Base-by-base conservation (phyloP, 768 basidiomycete genomes). In the Russula sp. region DNA sequence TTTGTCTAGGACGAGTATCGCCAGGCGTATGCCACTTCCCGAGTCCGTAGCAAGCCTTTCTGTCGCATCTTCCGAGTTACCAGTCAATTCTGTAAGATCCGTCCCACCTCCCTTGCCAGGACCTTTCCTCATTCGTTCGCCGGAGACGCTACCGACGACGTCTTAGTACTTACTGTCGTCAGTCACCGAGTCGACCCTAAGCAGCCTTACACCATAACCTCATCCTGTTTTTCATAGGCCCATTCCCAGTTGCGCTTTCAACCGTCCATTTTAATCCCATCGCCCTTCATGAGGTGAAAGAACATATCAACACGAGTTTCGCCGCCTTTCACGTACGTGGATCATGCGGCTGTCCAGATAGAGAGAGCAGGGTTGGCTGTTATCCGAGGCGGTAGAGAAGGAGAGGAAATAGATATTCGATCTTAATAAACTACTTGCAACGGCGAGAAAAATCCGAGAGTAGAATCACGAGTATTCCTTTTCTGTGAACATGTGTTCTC, bases 101-200 rank as follows among this genome's bases (percentile, higher is more conserved):
- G 28, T 51, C 55, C 56, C 50, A 42, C 32, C 48, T 5, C 28
- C 62, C 5, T 42, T 69, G 13, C 74, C 75, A 7, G 69, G 65
- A 51, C 69, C 72, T n/a, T 72, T 71, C 16, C 73, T 71, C 10
- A 71, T 71, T 32, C 53, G 51, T 5, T 64, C 67, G n/a, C 70
- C 72, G 9, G 63, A 67, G 0, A 65, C 76, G 16, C 70, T 75
- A 8, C 67, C 72, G 8, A 60, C 71, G 18, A 61, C 73, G 68
- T 48, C 66, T n/a, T n/a, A n/a, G n/a, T n/a, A n/a, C 59, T 34
- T 63, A 24, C 58, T 65, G n/a, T 48, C 67, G 14, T 57, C 65
- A 0, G 40, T 62, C 20, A 61, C 66, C 4, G 67, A 68, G 59
- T 67, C 64, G 16, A 70, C 69, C 1, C 69, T 62, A 5, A 68